These are phyloP conservation scores for Gymnopus androsaceus DNA, from an alignment of 1,284 basidiomycete genomes.

Conservation along the genomic window DNA sequence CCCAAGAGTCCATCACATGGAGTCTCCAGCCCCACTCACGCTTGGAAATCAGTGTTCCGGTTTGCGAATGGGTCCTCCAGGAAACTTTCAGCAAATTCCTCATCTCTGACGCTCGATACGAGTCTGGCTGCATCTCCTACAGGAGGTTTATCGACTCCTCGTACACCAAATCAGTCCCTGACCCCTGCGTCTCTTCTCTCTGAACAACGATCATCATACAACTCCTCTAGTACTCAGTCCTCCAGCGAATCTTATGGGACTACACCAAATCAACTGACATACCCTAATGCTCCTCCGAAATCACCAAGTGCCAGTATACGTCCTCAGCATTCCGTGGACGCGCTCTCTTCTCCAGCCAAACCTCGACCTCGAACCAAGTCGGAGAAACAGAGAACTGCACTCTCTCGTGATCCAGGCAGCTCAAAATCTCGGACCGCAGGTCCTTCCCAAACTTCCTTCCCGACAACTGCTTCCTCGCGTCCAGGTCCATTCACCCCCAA, in stretches of 20 bases:
- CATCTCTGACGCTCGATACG: conserved; percentile 36
- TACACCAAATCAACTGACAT: conserved; percentile 13
- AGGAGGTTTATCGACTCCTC: conserved; percentile 4
- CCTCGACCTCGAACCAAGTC: conserved; percentile 54
- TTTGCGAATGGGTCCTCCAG: conserved; percentile 53
- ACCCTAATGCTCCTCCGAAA: background rate
- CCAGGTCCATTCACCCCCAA: conserved; percentile 56
- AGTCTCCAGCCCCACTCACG: conserved; percentile 22
- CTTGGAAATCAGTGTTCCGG: conserved; percentile 66
- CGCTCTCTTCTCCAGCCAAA: conserved; percentile 34
- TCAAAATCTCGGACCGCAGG: conserved; percentile 37
- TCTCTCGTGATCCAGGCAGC: conserved; percentile 28
- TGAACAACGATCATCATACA: conserved; percentile 68
- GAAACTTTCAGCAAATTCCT: conserved; percentile 39
- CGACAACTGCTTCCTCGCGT: conserved; percentile 12
- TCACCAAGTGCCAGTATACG: background rate
- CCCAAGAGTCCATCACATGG: conserved; percentile 28
- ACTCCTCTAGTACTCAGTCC: conserved; percentile 69
- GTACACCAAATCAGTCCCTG: conserved; percentile 45
- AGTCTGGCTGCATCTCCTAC: conserved; percentile 28
- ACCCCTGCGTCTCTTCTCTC: conserved; percentile 50
- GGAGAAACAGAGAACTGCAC: conserved; percentile 49
- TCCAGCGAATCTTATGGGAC: conserved; percentile 62
- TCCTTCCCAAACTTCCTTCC: conserved; percentile 25
- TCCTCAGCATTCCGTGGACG: conserved; percentile 12